These are phyloP conservation scores for Helichrysum umbraculigerum DNA, from an alignment of 129 eudicot species.

Conservation along the genomic window DNA sequence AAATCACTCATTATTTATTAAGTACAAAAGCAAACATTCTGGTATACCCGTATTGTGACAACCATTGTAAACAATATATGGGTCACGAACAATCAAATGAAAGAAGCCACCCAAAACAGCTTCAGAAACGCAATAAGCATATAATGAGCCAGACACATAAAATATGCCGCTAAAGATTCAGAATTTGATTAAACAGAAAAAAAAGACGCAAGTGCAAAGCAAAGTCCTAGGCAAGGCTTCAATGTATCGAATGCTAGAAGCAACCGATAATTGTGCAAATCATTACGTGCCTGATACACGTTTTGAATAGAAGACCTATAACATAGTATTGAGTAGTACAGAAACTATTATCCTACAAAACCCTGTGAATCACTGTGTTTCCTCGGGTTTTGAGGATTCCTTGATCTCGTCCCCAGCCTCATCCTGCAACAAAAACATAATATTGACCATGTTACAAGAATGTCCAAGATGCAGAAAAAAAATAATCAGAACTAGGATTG, in stretches of 20 bases:
- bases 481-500: neutral
- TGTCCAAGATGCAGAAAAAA: neutral
- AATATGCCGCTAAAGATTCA: constrained; percentile 22
- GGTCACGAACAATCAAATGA: constrained; percentile 10
- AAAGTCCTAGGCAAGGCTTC: constrained; percentile 25
- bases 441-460: neutral
- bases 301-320: constrained; percentile 25
- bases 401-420: constrained; percentile 88
- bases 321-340: constrained; percentile 23
- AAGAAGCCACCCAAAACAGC: constrained; percentile 19
- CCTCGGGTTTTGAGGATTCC: constrained; percentile 70
- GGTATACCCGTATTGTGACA: constrained; percentile 11
- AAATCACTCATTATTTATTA: constrained; percentile 20
- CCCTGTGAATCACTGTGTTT: constrained; percentile 41
- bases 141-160: constrained; percentile 13
- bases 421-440: constrained; percentile 45
- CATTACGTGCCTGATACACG: constrained; percentile 22
- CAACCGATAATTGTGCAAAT: constrained; percentile 9
- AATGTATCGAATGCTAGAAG: constrained; percentile 11
- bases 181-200: constrained; percentile 25
- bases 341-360: constrained; percentile 30
- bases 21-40: constrained; percentile 27
- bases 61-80: constrained; percentile 10
- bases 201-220: constrained; percentile 14
- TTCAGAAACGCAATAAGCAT: constrained; percentile 27